A percentile compares a stretch with the other conserved stretches of the same genome.
phyloP scores from a whole-genome alignment of 2,329 filamentous ascomycete genomes.

The Periconia sp. region DNA sequence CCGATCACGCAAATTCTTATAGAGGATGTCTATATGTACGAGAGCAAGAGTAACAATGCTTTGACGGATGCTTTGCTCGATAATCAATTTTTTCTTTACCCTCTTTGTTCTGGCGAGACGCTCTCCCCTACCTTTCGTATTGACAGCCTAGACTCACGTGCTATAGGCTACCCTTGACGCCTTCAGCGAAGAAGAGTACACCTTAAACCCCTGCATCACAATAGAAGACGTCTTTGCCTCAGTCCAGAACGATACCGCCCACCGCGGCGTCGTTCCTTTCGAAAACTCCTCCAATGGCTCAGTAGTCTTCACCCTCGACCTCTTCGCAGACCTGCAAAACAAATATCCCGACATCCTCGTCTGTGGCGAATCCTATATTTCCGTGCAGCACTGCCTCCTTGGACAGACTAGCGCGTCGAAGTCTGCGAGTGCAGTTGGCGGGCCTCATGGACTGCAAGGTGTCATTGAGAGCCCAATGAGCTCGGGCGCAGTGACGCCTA shows the following conservation, averaged over 20 bases:
- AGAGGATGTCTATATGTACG: too few relatives aligned
- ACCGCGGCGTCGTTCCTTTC: constrained; percentile 86
- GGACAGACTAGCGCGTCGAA: too few relatives aligned
- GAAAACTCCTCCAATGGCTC: constrained; percentile 96
- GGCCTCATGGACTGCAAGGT: constrained; percentile 1
- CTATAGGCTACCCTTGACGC: constrained; percentile 61
- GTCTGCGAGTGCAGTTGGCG: too few relatives aligned
- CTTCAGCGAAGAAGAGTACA: constrained; percentile 46
- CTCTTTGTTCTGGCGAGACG: too few relatives aligned
- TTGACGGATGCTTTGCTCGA: too few relatives aligned
- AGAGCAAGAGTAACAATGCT: too few relatives aligned
- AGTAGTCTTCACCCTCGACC: constrained; percentile 87
- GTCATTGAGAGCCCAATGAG: constrained; percentile 35
- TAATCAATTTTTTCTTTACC: too few relatives aligned
- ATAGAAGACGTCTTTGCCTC: constrained; percentile 77
- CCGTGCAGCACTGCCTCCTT: constrained; percentile 87
- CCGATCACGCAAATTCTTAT: too few relatives aligned
- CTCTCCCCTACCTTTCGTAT: too few relatives aligned
- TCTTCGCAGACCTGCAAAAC: constrained; percentile 76
- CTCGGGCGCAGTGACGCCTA: constrained; percentile 60
- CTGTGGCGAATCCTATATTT: constrained; percentile 82
- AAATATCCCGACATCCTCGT: constrained; percentile 74
- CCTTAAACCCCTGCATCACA: constrained; percentile 50
- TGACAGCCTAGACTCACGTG: too few relatives aligned
- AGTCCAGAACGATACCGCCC: constrained; percentile 69